These are phyloP conservation scores for Phtheirospermum japonicum DNA, from an alignment of 257 asterid species.

Conservation along the genomic window DNA sequence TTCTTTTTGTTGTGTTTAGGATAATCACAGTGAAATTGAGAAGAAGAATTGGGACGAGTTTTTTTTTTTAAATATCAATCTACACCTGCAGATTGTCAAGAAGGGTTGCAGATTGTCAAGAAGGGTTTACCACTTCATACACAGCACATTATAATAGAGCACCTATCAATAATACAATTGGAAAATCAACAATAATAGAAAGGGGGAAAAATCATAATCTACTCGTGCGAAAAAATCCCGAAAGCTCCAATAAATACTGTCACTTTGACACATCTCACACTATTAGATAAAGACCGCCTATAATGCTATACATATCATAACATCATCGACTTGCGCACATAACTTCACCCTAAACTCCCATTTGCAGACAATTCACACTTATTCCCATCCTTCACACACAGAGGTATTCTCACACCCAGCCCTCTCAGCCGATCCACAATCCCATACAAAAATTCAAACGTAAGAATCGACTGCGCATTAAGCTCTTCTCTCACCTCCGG, in stretches of 20 bases:
- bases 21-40: too few species aligned
- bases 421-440: constrained; percentile 66
- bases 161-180: neutral
- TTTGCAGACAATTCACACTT: constrained; percentile 19
- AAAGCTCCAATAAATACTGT: too few species aligned
- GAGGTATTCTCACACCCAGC: constrained; percentile 66
- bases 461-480: constrained; percentile 60
- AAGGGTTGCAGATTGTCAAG: too few species aligned
- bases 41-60: too few species aligned
- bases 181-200: neutral
- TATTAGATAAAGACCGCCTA: too few species aligned
- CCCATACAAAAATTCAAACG: constrained; percentile 72
- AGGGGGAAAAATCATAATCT: neutral
- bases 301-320: too few species aligned
- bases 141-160: too few species aligned
- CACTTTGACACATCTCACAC: too few species aligned
- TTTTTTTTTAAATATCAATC: neutral
- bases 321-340: neutral
- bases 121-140: neutral
- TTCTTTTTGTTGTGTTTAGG: too few species aligned
- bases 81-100: neutral
- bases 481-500: constrained; percentile 73
- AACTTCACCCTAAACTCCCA: constrained; percentile 31
- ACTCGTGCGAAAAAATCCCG: too few species aligned
- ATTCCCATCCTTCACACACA: constrained; percentile 43